phyloP scores from a whole-genome alignment of 352 stramenopile genomes.

The Globisporangium ultimum region DNA sequence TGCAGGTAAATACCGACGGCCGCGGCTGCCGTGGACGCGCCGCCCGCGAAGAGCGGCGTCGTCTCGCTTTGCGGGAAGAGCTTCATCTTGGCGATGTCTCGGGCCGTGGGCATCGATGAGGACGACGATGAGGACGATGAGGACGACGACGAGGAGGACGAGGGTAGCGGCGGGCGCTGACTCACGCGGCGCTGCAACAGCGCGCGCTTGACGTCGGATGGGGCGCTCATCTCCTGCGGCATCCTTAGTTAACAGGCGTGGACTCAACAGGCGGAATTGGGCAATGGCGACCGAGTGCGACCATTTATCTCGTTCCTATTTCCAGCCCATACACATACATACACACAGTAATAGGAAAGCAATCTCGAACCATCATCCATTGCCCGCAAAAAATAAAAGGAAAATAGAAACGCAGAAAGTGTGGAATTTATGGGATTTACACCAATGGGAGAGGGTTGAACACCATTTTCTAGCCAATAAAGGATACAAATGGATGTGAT shows the following conservation, averaged over 20 bases:
- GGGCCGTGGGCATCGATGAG: constrained; percentile 3
- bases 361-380: too few species aligned
- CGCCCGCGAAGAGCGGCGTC: constrained; percentile 3
- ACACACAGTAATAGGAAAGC: too few species aligned
- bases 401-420: constrained; percentile 1
- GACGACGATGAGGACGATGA: too few species aligned
- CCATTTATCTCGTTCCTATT: too few species aligned
- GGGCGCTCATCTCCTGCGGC: not conserved
- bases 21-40: not conserved
- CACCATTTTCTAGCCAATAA: not conserved
- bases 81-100: constrained; percentile 29
- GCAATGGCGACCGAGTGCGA: too few species aligned
- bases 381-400: not conserved
- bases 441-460: not conserved
- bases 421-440: too few species aligned
- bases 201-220: not conserved
- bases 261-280: too few species aligned
- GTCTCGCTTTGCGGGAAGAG: constrained; percentile 11
- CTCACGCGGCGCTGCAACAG: not conserved
- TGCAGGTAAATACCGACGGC: constrained; percentile 16
- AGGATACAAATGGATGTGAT: not conserved
- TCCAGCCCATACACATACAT: too few species aligned
- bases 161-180: not conserved
- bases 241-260: not conserved
- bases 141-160: too few species aligned